Base-by-base conservation (phyloP, 2,329 filamentous ascomycete species). In the Colletotrichum eremochloae region DNA sequence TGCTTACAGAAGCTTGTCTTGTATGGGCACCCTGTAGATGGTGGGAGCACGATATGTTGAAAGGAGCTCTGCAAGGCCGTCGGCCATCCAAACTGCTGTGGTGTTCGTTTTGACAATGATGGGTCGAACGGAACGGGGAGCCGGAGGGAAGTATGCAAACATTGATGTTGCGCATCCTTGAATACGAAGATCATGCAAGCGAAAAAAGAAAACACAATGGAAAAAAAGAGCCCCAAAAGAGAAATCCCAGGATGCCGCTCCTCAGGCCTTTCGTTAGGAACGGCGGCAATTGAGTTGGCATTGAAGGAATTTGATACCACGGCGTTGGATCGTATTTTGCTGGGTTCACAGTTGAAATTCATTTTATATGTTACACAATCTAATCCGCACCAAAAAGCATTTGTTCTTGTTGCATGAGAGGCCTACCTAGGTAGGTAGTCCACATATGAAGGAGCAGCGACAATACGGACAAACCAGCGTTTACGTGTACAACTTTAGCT, bases 221-320 rank as follows among this genome's bases (percentile, higher is more conserved):
- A 42, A 4, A 15, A 15, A 42, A 20, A 8, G 5, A 20, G 1
- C 24, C 24, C 24, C 24, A 24, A 24, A 44, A 15, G 4, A 6
- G 40, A 15, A 20, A 44, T 9, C 5, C 36, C 29, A 52, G 44
- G 29, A 48, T 33, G 31, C 46, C 6, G 24, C 15, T 46, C 14
- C 12, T 15, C 31, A 40, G 24, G 20, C 14, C 15, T 20, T 18
- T 29, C n/a, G n/a, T 42, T 38, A 38, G 31, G 38, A 12, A 15
- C 42, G n/a, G 53, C 29, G 53, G 52, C 29, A 15, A 12, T 15
- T 6, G 6, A 53, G 46, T 46, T 40, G 18, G 8, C 50, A 20
- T 71, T n/a, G 29, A 7, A 40, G 18, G 42, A 42, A 53, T 50
- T 57, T 68, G 64, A 68, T 71, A 71, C 64, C 68, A 71, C 50